Percentiles rank a stretch among this genome's conserved stretches.
Conservation (phyloP, 768 basidiomycete species). For the Leccinum arenicola region DNA sequence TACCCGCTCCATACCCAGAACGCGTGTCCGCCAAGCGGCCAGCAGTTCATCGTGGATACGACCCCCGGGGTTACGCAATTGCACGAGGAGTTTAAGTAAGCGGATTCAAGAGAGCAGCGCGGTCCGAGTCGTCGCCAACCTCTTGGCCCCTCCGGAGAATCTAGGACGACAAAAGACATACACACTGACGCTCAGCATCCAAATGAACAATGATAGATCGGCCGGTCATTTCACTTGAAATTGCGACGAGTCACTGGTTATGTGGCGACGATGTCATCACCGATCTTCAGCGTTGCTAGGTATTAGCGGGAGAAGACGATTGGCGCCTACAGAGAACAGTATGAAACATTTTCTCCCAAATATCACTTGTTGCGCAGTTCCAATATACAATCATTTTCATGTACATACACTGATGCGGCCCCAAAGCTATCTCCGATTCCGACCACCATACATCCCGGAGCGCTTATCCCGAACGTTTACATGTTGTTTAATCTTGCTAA, state of each 20-base stretch:
- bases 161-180: conserved; percentile 11
- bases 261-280: neutral
- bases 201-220: neutral
- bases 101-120: conserved; percentile 32
- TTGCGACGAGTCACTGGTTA: neutral
- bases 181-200: too few relatives aligned
- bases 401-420: neutral
- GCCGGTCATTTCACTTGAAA: neutral
- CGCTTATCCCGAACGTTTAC: neutral
- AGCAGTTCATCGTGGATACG: conserved; percentile 43
- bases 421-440: too few relatives aligned
- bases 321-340: neutral
- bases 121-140: conserved; percentile 29
- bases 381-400: neutral
- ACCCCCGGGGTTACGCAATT: conserved; percentile 41
- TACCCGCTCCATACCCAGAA: conserved; percentile 46
- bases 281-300: neutral
- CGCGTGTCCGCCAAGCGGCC: conserved; percentile 32
- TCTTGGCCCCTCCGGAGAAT: conserved; percentile 66
- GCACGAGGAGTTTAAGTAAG: conserved; percentile 46
- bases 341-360: neutral
- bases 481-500: neutral
- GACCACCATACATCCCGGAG: too few relatives aligned
- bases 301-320: neutral
- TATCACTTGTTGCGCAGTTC: neutral